Evolutionary conservation across 192 early-diverging fungal species (phyloP).

Genomic region (Glomus cerebriforme): DNA sequence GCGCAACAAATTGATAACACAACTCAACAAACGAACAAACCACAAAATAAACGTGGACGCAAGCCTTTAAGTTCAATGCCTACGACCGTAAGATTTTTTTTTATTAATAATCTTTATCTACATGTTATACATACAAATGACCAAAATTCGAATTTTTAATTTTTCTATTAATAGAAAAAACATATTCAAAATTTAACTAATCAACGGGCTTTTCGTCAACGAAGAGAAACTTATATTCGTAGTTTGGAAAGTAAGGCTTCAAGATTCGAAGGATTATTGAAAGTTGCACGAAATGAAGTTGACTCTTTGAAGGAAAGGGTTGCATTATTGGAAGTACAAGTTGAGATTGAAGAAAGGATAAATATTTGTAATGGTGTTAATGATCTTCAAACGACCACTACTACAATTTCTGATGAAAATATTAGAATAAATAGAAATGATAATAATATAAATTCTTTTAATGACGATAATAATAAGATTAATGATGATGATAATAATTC

Average conservation of each 20-base stretch:
- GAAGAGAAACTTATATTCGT: neutral
- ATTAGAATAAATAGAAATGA: neutral
- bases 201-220: constrained; percentile 15
- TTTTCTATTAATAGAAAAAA: neutral
- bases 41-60: neutral
- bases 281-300: neutral
- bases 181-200: constrained; percentile 11
- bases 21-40: neutral
- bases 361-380: neutral
- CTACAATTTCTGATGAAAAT: neutral
- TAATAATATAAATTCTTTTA: neutral
- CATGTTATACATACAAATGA: neutral
- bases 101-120: neutral
- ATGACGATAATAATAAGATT: neutral
- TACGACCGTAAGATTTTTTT: neutral
- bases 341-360: neutral
- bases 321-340: neutral
- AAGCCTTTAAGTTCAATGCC: neutral
- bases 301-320: neutral
- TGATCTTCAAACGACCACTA: too few species aligned
- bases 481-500: neutral
- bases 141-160: neutral
- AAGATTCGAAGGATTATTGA: neutral
- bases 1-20: neutral
- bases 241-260: constrained; percentile 1